phyloP scores from a whole-genome alignment of 768 basidiomycete genomes.

The Asterophora lycoperdoides region DNA sequence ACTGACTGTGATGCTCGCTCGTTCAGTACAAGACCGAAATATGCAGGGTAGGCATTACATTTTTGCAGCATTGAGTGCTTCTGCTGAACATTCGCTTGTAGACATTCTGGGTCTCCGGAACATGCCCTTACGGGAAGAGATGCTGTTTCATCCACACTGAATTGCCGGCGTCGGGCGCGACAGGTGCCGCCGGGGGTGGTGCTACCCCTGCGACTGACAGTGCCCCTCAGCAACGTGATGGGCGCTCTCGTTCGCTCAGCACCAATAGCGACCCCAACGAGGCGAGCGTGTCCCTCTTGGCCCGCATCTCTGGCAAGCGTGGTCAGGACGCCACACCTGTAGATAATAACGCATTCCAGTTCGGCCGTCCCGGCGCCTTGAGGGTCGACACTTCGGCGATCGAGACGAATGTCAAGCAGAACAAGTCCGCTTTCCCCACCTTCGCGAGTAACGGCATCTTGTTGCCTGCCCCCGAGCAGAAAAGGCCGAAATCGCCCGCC shows the following conservation, averaged over 20 bases:
- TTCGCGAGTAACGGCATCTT: conserved; percentile 59
- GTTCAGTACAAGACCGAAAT: conserved; percentile 86
- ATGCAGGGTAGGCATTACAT: conserved; percentile 62
- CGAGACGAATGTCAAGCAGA: conserved; percentile 60
- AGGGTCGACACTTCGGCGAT: conserved; percentile 71
- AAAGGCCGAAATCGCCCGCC: conserved; percentile 64
- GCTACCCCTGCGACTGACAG: conserved; percentile 35
- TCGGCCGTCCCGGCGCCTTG: conserved; percentile 60
- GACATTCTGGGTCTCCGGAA: conserved; percentile 94
- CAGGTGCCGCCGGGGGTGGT: conserved; percentile 40
- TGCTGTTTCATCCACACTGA: conserved; percentile 95
- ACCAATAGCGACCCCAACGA: conserved; percentile 81
- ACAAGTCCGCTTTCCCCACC: conserved; percentile 82
- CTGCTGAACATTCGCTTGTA: conserved; percentile 26
- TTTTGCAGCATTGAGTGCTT: conserved; percentile 6
- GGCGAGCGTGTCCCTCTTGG: conserved; percentile 64
- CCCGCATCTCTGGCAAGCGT: conserved; percentile 71
- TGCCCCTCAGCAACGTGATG: conserved; percentile 52
- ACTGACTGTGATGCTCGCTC: conserved; percentile 17
- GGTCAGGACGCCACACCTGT: conserved; percentile 55
- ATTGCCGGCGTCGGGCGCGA: conserved; percentile 59
- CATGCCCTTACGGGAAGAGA: conserved; percentile 87
- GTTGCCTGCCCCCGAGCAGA: conserved; percentile 53
- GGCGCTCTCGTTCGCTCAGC: conserved; percentile 62
- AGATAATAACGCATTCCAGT: conserved; percentile 52